Evolutionary conservation across 2,329 filamentous ascomycete genomes (phyloP), one percentile per base, ranked within the genome.

Genomic region (Aspergillus unguis): DNA sequence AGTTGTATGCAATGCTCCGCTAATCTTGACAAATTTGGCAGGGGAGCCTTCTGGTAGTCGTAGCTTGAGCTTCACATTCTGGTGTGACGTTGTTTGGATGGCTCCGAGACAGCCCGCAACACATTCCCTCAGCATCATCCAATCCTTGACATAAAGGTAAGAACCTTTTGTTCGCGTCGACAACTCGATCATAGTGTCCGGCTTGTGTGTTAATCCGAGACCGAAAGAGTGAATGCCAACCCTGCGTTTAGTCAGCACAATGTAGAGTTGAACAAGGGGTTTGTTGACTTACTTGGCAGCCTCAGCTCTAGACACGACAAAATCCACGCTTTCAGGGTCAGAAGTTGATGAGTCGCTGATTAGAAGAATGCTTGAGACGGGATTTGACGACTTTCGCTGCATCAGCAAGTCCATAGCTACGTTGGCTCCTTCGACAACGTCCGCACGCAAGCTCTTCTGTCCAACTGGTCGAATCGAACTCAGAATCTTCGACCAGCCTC

Each of bases 81-180:
- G 94, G 69, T 99, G 94, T n/a, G 94, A 97, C 28, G 90, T 86
- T 2, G 90, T 91, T 71, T 99, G 94, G 68, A 97, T 82, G 10
- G 90, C 86, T 43, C 94, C 94, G 28, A 99, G 77, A 65, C 92
- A 97, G 40, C 94, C 94, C 26, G 92, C 94, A 41, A 96, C 81
- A 69, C 94, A 97, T 71, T 99, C 94, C 28, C 94, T 87, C 33
- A 99, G 81, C 92, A 97, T 99, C 92, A 97, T 97, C 94, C 94
- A 99, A 71, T 99, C 94, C 74, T 97, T 99, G 62, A 99, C 92
- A 65, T 97, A 99, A 1, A 91, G 95, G 67, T 97, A 99, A 1
- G 91, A 95, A 4, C 92, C 94, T 75, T 97, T 99, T 3, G 94
- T 99, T 55, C 91, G 83, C 5, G 89, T 94, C 0, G 94, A 97